A percentile compares a stretch with the other conserved stretches of the same genome.
Evolutionary conservation across 1,139 yeast genomes (phyloP).

Genomic region (Suhomyces choctaworum): DNA sequence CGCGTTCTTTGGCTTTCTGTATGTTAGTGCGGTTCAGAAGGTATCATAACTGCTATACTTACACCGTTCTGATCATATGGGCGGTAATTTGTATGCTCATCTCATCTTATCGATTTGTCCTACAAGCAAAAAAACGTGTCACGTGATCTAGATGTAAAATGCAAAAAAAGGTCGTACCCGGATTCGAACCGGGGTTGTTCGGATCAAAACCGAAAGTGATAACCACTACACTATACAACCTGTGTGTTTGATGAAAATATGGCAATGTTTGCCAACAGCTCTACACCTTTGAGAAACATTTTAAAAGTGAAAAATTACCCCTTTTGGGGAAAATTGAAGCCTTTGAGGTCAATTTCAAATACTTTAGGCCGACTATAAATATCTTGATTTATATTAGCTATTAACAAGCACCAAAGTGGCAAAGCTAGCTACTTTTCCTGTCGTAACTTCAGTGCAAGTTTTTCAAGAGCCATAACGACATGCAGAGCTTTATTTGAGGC

Average conservation of each 20-base stretch:
- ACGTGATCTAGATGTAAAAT: constrained; percentile 5
- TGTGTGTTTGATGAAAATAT: not conserved
- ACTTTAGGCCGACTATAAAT: too few species aligned
- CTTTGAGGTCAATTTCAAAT: too few species aligned
- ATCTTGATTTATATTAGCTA: too few species aligned
- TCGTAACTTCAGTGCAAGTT: too few species aligned
- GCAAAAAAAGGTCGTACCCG: constrained; percentile 69
- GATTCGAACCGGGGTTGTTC: constrained; percentile 91
- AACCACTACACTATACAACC: constrained; percentile 55
- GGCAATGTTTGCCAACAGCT: too few species aligned
- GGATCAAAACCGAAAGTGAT: constrained; percentile 45
- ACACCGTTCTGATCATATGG: constrained; percentile 66
- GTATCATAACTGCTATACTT: constrained; percentile 24
- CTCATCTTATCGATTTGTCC: constrained; percentile 6
- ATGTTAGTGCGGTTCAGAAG: constrained; percentile 1
- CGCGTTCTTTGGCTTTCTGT: constrained; percentile 78
- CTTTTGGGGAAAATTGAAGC: too few species aligned
- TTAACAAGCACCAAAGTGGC: too few species aligned
- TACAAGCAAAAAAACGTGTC: constrained; percentile 5
- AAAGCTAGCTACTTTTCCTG: too few species aligned
- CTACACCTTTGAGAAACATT: too few species aligned
- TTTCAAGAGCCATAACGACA: too few species aligned
- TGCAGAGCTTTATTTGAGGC: too few species aligned
- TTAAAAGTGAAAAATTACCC: too few species aligned
- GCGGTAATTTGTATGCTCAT: constrained; percentile 5